Evolutionary conservation across 129 eudicot species (phyloP).

Genomic region (Ambrosia trifida): DNA sequence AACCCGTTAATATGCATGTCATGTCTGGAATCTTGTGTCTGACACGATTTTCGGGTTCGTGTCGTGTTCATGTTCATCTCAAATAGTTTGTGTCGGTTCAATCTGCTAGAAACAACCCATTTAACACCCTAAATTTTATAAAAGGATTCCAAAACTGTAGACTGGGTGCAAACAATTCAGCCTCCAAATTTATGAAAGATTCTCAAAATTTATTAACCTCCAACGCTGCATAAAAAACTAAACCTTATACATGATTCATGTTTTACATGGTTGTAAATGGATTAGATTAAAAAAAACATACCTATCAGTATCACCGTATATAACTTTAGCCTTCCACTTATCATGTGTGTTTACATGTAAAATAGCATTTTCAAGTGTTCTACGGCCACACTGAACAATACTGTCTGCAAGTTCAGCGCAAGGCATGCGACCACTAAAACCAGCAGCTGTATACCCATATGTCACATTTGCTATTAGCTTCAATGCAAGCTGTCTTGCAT

Average conservation of each 20-base stretch:
- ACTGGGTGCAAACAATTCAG: not conserved
- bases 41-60: too few species aligned
- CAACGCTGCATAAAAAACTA: not conserved
- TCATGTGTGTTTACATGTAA: constrained; percentile 65
- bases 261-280: constrained; percentile 2
- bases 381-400: constrained; percentile 96
- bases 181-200: not conserved
- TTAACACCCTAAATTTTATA: not conserved
- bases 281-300: constrained; percentile 23
- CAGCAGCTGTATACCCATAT: constrained; percentile 98
- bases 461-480: constrained; percentile 96
- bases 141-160: not conserved
- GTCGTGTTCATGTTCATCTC: too few species aligned
- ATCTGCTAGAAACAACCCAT: too few species aligned
- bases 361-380: constrained; percentile 89
- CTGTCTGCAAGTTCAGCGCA: constrained; percentile 99
- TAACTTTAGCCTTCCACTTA: constrained; percentile 84
- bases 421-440: constrained; percentile 99
- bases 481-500: constrained; percentile 95
- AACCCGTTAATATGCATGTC: too few species aligned
- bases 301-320: constrained; percentile 99
- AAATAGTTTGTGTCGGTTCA: too few species aligned
- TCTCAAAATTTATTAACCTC: not conserved
- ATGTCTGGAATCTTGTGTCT: too few species aligned
- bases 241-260: constrained; percentile 8